These are phyloP conservation scores for Pachysandra terminalis DNA, from an alignment of 164 flowering plant species.

Conservation along the genomic window DNA sequence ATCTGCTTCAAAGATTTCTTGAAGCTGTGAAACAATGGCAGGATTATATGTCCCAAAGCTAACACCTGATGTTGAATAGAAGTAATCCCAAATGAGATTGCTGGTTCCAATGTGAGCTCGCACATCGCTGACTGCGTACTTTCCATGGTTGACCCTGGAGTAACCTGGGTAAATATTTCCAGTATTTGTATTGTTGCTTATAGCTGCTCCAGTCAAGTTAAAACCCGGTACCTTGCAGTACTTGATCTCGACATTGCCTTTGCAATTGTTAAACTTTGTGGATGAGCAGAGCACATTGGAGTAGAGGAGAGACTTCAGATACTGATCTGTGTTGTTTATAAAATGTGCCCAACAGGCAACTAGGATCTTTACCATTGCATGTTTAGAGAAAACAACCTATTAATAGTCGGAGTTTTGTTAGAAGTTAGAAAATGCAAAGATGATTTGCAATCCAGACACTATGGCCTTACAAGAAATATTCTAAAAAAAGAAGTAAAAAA, in stretches of 20 bases:
- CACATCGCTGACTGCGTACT: slow-evolving; percentile 80
- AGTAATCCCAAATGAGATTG: slow-evolving; percentile 95
- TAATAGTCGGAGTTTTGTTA: neutral
- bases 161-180: slow-evolving; percentile 73
- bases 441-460: no score
- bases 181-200: slow-evolving; percentile 39
- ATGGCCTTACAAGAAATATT: no score
- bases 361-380: slow-evolving; percentile 76
- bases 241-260: slow-evolving; percentile 79
- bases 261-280: slow-evolving; percentile 62
- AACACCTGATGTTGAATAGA: slow-evolving; percentile 77
- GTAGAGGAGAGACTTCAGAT: slow-evolving; percentile 81
- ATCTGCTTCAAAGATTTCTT: slow-evolving; percentile 82
- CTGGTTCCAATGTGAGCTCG: slow-evolving; percentile 94
- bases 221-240: slow-evolving; percentile 81
- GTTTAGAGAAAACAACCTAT: slow-evolving; percentile 85
- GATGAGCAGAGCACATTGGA: slow-evolving; percentile 74
- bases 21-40: slow-evolving; percentile 76
- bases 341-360: slow-evolving; percentile 87
- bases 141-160: slow-evolving; percentile 89
- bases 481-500: no score
- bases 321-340: slow-evolving; percentile 65
- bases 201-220: slow-evolving; percentile 80
- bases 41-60: slow-evolving; percentile 86
- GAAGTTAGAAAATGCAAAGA: neutral